Evolutionary conservation across 163 green algal genomes (phyloP), one percentile per base, ranked within the genome.

Genomic region (Smithsoniella earleae): DNA sequence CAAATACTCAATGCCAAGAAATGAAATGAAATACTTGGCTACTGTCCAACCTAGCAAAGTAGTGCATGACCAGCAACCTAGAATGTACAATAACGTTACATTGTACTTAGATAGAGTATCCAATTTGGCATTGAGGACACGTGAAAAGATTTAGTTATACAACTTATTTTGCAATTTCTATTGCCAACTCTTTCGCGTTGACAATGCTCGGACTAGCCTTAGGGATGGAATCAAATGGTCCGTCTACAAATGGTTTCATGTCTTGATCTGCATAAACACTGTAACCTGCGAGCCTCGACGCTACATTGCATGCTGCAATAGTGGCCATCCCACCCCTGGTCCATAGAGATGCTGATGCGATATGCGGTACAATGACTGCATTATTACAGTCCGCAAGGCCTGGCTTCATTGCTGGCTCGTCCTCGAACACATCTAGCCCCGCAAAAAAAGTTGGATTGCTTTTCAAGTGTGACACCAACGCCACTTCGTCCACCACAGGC

Each of bases 351-450:
- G 93, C 93, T 20, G 89, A 96, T 1, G 93, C 93, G 66, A 98
- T 98, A 84, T 98, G 93, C 2, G 93, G 93, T 74, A 98, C 90
- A 34, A 98, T 91, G 31, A 98, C 94, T 10, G 88, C 91, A 78
- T 98, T 98, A 16, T 82, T 73, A 69, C 88, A 91, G 4, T 97
- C 84, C 0, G 65, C 82, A 36, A 98, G 86, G 1, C 93, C 93
- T 3, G 92, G 87, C 77, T 89, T 90, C 90, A 97, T 98, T 38
- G 83, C 69, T 0, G 93, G 93, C 87, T 98, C 93, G 74, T 98
- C 86, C 85, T 98, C 90, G 79, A 93, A 96, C 78, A 97, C 91
- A 76, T 97, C 91, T 62, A 97, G 82, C 62, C 87, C 89, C 88
- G 78, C 20, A 72, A 2, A 10, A 55, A 76, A 98, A 98, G 36